Conservation (phyloP, 1,139 yeast genomes). For the Arxiozyma slooffiae region DNA sequence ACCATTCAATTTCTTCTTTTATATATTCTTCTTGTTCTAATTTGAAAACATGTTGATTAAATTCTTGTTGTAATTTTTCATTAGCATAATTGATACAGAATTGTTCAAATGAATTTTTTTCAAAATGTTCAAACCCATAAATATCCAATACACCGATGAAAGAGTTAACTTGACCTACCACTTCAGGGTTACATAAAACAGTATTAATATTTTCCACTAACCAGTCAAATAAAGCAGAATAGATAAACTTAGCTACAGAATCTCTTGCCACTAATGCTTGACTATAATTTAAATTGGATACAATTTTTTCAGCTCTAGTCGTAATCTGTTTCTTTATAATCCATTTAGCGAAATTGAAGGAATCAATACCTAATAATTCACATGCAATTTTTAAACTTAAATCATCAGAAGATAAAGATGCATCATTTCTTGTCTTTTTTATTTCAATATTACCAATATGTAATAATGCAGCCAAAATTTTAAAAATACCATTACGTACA, state of each 20-base stretch:
- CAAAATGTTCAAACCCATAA: slow-evolving; percentile 95
- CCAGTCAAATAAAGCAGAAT: slow-evolving; percentile 95
- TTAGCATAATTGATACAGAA: slow-evolving; percentile 97
- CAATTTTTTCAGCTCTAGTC: slow-evolving; percentile 86
- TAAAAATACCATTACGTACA: slow-evolving; percentile 62
- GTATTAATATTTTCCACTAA: slow-evolving; percentile 74
- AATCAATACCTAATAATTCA: slow-evolving; percentile 74
- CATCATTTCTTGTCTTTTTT: slow-evolving; percentile 78
- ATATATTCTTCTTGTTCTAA: slow-evolving; percentile 94
- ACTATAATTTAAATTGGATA: slow-evolving; percentile 69
- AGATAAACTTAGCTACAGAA: slow-evolving; percentile 90
- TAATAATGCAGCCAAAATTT: slow-evolving; percentile 76
- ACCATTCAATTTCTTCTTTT: slow-evolving; percentile 92
- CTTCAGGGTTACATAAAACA: slow-evolving; percentile 72
- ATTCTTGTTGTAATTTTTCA: slow-evolving; percentile 94
- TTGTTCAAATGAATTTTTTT: slow-evolving; percentile 89
- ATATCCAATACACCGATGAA: slow-evolving; percentile 97
- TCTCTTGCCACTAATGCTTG: slow-evolving; percentile 92
- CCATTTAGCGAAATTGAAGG: slow-evolving; percentile 78
- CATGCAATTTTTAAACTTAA: slow-evolving; percentile 78
- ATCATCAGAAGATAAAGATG: slow-evolving; percentile 76
- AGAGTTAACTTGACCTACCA: slow-evolving; percentile 48
- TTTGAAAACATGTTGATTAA: slow-evolving; percentile 94
- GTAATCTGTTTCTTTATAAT: slow-evolving; percentile 83
- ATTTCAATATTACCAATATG: slow-evolving; percentile 92